Base-by-base conservation (phyloP, 495 filamentous ascomycete species). In the Podospora anserina region DNA sequence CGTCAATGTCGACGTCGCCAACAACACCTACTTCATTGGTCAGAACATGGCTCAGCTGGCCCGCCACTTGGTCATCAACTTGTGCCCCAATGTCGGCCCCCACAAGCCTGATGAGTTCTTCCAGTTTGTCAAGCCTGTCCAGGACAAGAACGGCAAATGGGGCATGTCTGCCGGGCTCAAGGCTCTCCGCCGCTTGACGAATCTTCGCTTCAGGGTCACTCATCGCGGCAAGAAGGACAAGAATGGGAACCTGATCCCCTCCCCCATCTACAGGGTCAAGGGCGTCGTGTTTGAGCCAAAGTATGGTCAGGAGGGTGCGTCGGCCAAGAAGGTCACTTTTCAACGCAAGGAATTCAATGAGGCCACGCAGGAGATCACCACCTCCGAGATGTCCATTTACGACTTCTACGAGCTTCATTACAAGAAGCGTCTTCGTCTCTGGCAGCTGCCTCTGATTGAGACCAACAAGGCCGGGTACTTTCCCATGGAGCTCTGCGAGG, bases 1-100 rank as follows among this genome's bases (percentile, higher is more conserved):
- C 4, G 77, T 99, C 69, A 97, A 97, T 69, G 87, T 96, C 27
- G 93, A 98, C 71, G 87, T 91, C 66, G 85, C 90, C 62, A 93
- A 93, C 66, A 86, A 89, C 23, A 86, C 85, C n/a, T 95, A 94
- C 80, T 94, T 88, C 88, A 78, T 76, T 9, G 73, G 77, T 15
- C 77, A 82, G 28, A 75, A 71, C 28, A 64, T 86, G 15, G 69
- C 71, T 39, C 65, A 73, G 58, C 54, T 79, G 19, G 71, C 72
- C 1, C 65, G 72, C 30, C 72, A 72, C 66, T 72, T 70, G 28
- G 27, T 80, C 20, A 57, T 27, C 61, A 32, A 26, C 53, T 39
- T 68, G 28, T 58, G 66, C 39, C 62, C 39, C 1, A 70, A 70
- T n/a, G 70, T 55, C 58, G 66, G 59, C 0, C 65, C 68, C 61